Evolutionary conservation across 1,139 yeast genomes (phyloP), one percentile per base, ranked within the genome.

Genomic region (Taphrina betulina): DNA sequence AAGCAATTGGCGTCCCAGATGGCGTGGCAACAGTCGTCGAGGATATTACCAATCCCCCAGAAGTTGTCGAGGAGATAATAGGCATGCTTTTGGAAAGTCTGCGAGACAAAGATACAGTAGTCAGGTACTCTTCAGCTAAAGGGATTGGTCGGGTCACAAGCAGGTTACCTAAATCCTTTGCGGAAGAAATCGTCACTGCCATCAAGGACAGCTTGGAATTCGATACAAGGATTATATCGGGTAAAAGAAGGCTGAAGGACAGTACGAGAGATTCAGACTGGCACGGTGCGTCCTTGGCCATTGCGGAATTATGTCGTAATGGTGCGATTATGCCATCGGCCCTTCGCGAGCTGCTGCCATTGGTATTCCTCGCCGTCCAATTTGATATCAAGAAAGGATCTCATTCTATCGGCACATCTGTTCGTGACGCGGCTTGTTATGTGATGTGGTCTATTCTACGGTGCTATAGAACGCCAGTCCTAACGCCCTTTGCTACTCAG

Each of bases 401-500:
- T 0, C 70, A 75, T 14, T 72, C 80, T 0, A 66, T 78, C 10
- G 95, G 95, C 0, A 71, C 78, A 1, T 88, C 83, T 62, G 77
- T 90, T 1, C 75, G 95, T 53, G 97, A 90, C 67, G 81, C 96
- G 0, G 81, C 94, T 0, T 85, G 95, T 66, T 90, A 85, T 66
- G 79, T 86, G 1, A 71, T 78, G 45, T 83, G 89, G 89, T 76
- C 86, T 0, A 57, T 80, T n/a, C 73, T 78, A 35, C 73, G 81
- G 60, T 64, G 77, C 10, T 73, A 70, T 51, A 66, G 71, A 42
- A 59, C 69, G 0, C 37, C 64, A 7, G 66, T 63, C 1, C 57
- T 71, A 7, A 60, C 64, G 4, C 53, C 63, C 0, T 52, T 34
- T 3, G 54, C 71, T 37, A 57, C 67, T 51, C 60, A 60, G 1